A percentile compares a stretch with the other conserved stretches of the same genome.
Conservation (phyloP, 2,329 filamentous ascomycete genomes). For the Colletotrichum cereale region DNA sequence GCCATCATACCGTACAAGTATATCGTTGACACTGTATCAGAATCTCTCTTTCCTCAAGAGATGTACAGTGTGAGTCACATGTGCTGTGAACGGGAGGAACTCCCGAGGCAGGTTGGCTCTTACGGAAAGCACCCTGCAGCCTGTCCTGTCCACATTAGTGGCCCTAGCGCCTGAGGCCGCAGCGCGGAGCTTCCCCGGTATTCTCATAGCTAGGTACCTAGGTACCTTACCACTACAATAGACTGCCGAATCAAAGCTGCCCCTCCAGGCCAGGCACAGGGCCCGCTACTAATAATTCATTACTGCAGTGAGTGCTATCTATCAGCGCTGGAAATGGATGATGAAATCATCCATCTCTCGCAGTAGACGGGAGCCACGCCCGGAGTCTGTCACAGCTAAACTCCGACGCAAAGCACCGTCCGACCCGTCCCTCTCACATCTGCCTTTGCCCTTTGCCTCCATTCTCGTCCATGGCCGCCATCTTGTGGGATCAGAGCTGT, state of each 20-base stretch:
- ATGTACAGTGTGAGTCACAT: not conserved
- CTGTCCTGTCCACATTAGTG: not conserved
- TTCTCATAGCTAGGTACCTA: too few species aligned
- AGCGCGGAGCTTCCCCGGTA: not conserved
- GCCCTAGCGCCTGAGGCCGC: not conserved
- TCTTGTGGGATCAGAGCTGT: constrained; percentile 32
- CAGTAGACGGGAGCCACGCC: constrained; percentile 13
- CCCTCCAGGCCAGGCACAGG: not conserved
- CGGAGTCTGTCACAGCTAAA: constrained; percentile 34
- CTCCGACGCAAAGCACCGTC: constrained; percentile 34
- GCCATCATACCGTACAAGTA: not conserved
- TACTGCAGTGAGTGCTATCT: too few species aligned
- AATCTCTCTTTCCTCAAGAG: too few species aligned
- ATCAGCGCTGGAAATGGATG: constrained; percentile 28
- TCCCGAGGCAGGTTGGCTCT: too few species aligned
- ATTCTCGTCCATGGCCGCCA: constrained; percentile 25
- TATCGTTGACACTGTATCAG: too few species aligned
- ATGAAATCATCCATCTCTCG: constrained; percentile 23
- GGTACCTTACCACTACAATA: too few species aligned
- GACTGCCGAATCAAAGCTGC: not conserved
- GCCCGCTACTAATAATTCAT: not conserved
- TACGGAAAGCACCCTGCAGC: not conserved
- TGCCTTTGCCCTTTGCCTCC: not conserved
- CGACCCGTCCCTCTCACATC: constrained; percentile 3
- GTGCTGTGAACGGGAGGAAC: not conserved